These are phyloP conservation scores for Mucor lusitanicus DNA, from an alignment of 371 early-diverging fungal genomes.

Conservation along the genomic window DNA sequence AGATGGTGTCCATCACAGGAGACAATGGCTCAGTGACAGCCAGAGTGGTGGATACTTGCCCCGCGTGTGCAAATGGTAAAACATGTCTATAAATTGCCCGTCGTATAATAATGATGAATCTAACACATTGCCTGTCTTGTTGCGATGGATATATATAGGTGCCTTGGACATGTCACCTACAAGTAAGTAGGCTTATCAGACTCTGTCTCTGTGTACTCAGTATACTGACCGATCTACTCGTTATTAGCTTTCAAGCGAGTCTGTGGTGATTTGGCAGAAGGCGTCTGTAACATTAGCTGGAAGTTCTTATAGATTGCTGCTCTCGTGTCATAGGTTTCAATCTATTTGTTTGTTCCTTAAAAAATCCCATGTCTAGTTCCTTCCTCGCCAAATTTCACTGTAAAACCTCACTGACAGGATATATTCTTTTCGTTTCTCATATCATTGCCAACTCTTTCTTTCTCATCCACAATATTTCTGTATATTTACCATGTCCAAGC, in stretches of 20 bases:
- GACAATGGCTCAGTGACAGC: constrained; percentile 26
- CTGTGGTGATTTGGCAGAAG: constrained; percentile 13
- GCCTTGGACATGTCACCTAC: constrained; percentile 42
- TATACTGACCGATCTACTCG: neutral
- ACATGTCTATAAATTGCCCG: neutral
- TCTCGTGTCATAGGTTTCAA: neutral
- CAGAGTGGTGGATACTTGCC: constrained; percentile 43
- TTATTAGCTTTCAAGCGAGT: constrained; percentile 13
- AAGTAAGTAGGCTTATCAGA: constrained; percentile 33
- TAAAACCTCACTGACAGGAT: constrained; percentile 4
- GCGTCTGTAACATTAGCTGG: constrained; percentile 22
- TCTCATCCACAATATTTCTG: neutral
- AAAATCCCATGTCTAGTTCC: neutral
- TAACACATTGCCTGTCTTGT: neutral
- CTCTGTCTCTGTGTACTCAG: neutral
- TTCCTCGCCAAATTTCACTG: constrained; percentile 11
- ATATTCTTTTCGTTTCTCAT: neutral
- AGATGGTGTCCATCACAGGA: constrained; percentile 34
- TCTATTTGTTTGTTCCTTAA: constrained; percentile 19
- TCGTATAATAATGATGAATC: neutral
- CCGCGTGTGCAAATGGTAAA: constrained; percentile 37
- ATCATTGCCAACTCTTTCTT: neutral
- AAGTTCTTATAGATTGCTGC: neutral
- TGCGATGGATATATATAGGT: constrained; percentile 12
- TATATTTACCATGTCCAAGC: constrained; percentile 12